Conservation (phyloP, 2,329 filamentous ascomycete species). For the Aspergillus novoparasiticus region DNA sequence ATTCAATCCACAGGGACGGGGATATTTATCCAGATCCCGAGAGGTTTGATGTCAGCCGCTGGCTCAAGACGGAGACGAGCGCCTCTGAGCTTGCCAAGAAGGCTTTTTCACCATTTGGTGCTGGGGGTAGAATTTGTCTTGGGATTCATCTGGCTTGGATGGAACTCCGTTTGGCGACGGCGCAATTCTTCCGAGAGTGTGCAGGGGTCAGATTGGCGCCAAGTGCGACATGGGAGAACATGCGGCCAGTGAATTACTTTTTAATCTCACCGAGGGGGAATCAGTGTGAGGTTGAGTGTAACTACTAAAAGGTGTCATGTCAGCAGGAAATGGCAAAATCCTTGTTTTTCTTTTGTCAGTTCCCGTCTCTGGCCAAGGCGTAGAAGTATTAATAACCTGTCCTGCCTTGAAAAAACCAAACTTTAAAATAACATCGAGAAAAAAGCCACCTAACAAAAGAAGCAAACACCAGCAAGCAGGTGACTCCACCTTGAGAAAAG, state of each 20-base stretch:
- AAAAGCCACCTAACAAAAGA: neutral
- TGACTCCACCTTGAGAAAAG: neutral
- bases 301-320: neutral
- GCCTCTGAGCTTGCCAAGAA: slow-evolving; percentile 43
- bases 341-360: neutral
- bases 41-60: slow-evolving; percentile 55
- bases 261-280: slow-evolving; percentile 44
- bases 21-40: slow-evolving; percentile 52
- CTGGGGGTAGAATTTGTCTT: slow-evolving; percentile 66
- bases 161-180: slow-evolving; percentile 54
- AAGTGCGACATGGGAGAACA: slow-evolving; percentile 28
- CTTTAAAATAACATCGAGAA: neutral
- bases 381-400: neutral
- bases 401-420: neutral
- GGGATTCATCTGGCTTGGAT: slow-evolving; percentile 67
- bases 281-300: slow-evolving; percentile 37
- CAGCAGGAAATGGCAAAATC: neutral
- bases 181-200: slow-evolving; percentile 52
- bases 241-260: slow-evolving; percentile 48
- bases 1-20: slow-evolving; percentile 57
- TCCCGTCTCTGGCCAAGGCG: neutral
- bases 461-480: neutral
- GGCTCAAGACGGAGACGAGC: slow-evolving; percentile 36
- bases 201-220: slow-evolving; percentile 10
- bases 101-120: slow-evolving; percentile 69